Percentiles rank a stretch among this genome's conserved stretches.
phyloP scores from a whole-genome alignment of 805 yeast species.

The Isabelozyma pseudorhagii region DNA sequence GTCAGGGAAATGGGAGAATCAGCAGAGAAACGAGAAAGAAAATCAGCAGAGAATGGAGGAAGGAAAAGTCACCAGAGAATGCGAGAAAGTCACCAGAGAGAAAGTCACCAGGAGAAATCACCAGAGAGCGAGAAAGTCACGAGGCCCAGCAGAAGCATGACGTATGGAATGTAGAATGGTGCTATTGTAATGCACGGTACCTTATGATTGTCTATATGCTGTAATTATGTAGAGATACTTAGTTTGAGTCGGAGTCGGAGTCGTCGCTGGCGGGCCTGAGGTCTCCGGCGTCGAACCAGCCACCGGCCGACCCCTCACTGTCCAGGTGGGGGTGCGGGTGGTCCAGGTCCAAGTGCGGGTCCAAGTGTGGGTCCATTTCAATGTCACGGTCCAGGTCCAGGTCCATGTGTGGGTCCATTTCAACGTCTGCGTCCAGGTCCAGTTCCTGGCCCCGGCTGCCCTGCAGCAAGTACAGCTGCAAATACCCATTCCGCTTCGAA shows the following conservation, averaged over 20 bases:
- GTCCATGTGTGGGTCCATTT: conserved; percentile 21
- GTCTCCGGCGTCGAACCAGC: conserved; percentile 29
- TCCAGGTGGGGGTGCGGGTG: conserved; percentile 10
- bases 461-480: conserved; percentile 48
- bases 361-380: too few relatives aligned
- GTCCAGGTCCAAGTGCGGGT: conserved; percentile 23
- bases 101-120: too few relatives aligned
- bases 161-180: too few relatives aligned
- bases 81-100: too few relatives aligned
- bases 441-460: conserved; percentile 14
- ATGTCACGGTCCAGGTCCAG: conserved; percentile 25
- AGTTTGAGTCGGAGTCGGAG: background rate
- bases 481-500: conserved; percentile 52
- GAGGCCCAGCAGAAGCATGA: too few relatives aligned
- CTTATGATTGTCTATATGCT: background rate
- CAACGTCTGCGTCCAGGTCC: conserved; percentile 20
- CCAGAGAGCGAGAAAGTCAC: too few relatives aligned
- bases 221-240: background rate
- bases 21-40: too few relatives aligned
- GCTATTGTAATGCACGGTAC: too few relatives aligned
- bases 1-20: too few relatives aligned
- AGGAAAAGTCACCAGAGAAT: too few relatives aligned
- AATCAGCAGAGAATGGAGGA: too few relatives aligned
- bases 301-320: conserved; percentile 27
- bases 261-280: background rate